These are phyloP conservation scores for Epichloe hybrida DNA, from an alignment of 2,329 filamentous ascomycete genomes.

Conservation along the genomic window DNA sequence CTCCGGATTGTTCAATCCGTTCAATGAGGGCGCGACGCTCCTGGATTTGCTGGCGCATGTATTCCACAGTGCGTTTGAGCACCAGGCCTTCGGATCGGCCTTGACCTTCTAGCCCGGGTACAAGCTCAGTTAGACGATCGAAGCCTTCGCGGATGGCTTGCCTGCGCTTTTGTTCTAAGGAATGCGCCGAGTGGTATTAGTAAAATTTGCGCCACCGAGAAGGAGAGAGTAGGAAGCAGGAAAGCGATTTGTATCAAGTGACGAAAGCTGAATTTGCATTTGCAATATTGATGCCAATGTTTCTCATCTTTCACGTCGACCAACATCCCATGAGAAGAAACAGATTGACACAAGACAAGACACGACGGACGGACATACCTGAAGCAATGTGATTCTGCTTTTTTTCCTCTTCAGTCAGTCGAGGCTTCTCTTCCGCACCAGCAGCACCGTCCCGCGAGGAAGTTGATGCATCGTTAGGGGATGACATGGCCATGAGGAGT, in stretches of 20 bases:
- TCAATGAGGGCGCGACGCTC: slow-evolving; percentile 44
- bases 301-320: background rate
- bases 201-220: too few relatives aligned
- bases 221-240: background rate
- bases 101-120: slow-evolving; percentile 70
- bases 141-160: slow-evolving; percentile 70
- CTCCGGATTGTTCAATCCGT: slow-evolving; percentile 44
- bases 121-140: slow-evolving; percentile 64
- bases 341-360: background rate
- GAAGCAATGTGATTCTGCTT: slow-evolving; percentile 43
- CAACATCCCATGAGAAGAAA: background rate
- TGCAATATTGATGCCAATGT: background rate
- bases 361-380: slow-evolving; percentile 20
- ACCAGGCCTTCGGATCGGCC: slow-evolving; percentile 77
- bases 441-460: slow-evolving; percentile 9
- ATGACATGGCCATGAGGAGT: slow-evolving; percentile 7
- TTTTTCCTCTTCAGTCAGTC: slow-evolving; percentile 40
- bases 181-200: background rate
- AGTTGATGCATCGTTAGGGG: slow-evolving; percentile 8
- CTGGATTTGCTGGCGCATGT: slow-evolving; percentile 45
- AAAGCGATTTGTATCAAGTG: background rate
- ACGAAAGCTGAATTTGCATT: background rate
- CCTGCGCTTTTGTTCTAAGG: slow-evolving; percentile 30
- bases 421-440: slow-evolving; percentile 32
- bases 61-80: slow-evolving; percentile 57